phyloP scores from a whole-genome alignment of 116 monocot species.

The Cymodocea nodosa region DNA sequence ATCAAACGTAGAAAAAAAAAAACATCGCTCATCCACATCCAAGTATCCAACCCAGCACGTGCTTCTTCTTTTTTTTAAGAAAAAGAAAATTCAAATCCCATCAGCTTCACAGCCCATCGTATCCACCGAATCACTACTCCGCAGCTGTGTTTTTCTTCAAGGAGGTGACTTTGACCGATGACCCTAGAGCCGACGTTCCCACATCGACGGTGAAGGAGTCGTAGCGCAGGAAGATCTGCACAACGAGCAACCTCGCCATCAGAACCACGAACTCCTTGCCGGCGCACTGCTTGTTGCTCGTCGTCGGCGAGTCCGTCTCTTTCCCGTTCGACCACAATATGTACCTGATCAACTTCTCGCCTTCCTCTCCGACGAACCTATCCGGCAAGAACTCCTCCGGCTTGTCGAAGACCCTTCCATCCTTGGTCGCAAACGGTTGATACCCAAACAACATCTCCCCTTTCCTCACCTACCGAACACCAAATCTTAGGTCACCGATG shows the following conservation, averaged over 20 bases:
- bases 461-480: constrained; percentile 14
- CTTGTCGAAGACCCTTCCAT: constrained; percentile 40
- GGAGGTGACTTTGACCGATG: constrained; percentile 30
- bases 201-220: constrained; percentile 42
- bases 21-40: too few relatives aligned
- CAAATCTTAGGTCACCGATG: too few relatives aligned
- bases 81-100: too few relatives aligned
- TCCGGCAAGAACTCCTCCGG: constrained; percentile 56
- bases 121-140: too few relatives aligned
- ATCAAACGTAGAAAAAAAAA: too few relatives aligned
- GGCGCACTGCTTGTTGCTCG: constrained; percentile 67
- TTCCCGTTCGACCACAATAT: constrained; percentile 65
- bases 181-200: constrained; percentile 26
- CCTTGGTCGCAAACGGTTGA: constrained; percentile 69
- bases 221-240: constrained; percentile 52
- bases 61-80: too few relatives aligned
- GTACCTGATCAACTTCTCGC: constrained; percentile 28
- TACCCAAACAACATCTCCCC: constrained; percentile 75
- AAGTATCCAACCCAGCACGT: too few relatives aligned
- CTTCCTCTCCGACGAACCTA: constrained; percentile 49
- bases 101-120: too few relatives aligned
- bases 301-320: constrained; percentile 42
- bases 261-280: constrained; percentile 71
- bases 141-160: constrained; percentile 13
- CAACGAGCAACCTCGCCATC: constrained; percentile 40